These are phyloP conservation scores for Pichia membranifaciens DNA, from an alignment of 805 yeast genomes.

Conservation along the genomic window DNA sequence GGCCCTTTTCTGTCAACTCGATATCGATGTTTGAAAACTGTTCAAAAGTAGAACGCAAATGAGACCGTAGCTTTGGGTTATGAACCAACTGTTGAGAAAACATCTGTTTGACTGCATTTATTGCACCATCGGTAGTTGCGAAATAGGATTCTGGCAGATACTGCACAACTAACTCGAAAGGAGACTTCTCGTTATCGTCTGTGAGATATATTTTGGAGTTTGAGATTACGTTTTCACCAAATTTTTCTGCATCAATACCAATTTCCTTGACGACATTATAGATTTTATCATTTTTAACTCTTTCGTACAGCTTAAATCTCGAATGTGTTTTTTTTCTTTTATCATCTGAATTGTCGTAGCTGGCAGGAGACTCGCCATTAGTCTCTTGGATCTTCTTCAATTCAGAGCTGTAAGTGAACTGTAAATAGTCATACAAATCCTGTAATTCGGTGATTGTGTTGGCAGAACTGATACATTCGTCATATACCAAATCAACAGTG, in stretches of 20 bases:
- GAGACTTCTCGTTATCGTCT: slow-evolving; percentile 57
- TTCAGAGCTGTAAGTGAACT: slow-evolving; percentile 61
- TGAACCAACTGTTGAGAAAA: slow-evolving; percentile 75
- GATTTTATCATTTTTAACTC: slow-evolving; percentile 57
- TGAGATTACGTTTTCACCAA: slow-evolving; percentile 73
- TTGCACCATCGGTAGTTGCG: slow-evolving; percentile 49
- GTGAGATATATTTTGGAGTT: slow-evolving; percentile 67
- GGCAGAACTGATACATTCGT: slow-evolving; percentile 49
- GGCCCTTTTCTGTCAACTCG: slow-evolving; percentile 77
- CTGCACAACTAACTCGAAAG: slow-evolving; percentile 51
- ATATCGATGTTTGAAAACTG: slow-evolving; percentile 65
- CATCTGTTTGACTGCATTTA: slow-evolving; percentile 62
- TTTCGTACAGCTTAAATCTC: slow-evolving; percentile 57
- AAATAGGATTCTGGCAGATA: slow-evolving; percentile 37
- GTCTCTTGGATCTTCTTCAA: slow-evolving; percentile 38
- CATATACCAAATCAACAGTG: slow-evolving; percentile 52
- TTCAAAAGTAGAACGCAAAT: slow-evolving; percentile 57
- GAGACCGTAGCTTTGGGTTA: slow-evolving; percentile 73
- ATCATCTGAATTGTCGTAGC: neutral
- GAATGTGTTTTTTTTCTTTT: slow-evolving; percentile 44
- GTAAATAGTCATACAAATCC: slow-evolving; percentile 78
- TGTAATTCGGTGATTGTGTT: slow-evolving; percentile 72
- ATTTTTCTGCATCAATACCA: slow-evolving; percentile 73
- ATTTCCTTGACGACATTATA: slow-evolving; percentile 61
- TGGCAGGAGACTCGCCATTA: slow-evolving; percentile 14